Percentiles rank a stretch among this genome's conserved stretches.
phyloP scores from a whole-genome alignment of 139 green algal genomes.

The Closterium sp. region DNA sequence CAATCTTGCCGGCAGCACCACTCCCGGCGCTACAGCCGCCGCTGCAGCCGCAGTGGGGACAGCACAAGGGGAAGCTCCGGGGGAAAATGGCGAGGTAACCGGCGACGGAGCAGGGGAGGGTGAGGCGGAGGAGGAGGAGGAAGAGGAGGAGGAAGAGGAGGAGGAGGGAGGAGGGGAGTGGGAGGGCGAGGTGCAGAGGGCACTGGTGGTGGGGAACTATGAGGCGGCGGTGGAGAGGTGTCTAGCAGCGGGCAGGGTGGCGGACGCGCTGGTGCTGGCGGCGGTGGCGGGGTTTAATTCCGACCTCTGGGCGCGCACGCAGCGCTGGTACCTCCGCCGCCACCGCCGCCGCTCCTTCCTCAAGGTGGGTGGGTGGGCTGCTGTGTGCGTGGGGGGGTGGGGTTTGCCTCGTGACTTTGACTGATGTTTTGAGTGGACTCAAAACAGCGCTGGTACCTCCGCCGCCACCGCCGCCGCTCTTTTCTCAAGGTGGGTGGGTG shows the following conservation, averaged over 20 bases:
- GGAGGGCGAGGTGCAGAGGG: conserved; percentile 79
- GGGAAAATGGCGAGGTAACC: conserved; percentile 16
- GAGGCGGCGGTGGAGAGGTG: conserved; percentile 79
- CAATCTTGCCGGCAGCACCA: conserved; percentile 15
- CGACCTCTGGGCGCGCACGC: conserved; percentile 59
- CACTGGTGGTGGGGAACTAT: conserved; percentile 91
- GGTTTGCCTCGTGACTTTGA: too few relatives aligned
- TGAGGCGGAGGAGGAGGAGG: conserved; percentile 62
- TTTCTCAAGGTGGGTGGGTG: too few relatives aligned
- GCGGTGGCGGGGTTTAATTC: conserved; percentile 52
- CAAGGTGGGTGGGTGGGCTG: conserved; percentile 10
- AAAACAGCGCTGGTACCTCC: too few relatives aligned
- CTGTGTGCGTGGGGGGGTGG: too few relatives aligned
- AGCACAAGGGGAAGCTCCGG: conserved; percentile 1
- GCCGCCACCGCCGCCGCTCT: too few relatives aligned
- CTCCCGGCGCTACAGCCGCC: neutral
- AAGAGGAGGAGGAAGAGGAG: conserved; percentile 42
- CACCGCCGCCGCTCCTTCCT: conserved; percentile 77
- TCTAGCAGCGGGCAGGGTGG: conserved; percentile 76
- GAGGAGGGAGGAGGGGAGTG: conserved; percentile 18
- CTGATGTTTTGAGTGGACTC: too few relatives aligned
- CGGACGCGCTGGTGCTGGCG: conserved; percentile 82
- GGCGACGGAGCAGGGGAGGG: conserved; percentile 10
- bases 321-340: conserved; percentile 73
- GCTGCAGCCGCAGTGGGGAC: neutral